Conservation (phyloP, 306 rosid genomes). For the Prinsepia uniflora region DNA sequence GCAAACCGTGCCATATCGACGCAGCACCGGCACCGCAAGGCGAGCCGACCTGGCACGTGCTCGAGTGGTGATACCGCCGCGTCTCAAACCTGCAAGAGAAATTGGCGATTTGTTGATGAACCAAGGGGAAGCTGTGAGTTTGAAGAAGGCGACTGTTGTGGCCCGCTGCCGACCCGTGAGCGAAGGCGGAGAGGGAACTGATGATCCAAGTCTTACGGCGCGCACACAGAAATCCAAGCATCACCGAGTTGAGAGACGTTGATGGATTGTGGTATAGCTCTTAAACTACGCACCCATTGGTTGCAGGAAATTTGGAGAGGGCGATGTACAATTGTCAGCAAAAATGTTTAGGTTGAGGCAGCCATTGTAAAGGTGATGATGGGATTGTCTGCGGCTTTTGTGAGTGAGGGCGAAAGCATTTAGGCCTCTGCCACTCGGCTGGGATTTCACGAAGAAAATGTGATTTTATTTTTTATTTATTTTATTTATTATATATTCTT, state of each 20-base stretch:
- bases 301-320: background rate
- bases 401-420: constrained; percentile 27
- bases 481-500: background rate
- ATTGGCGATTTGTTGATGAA: constrained; percentile 15
- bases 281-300: constrained; percentile 43
- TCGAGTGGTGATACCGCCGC: constrained; percentile 43
- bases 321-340: background rate
- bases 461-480: background rate
- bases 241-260: constrained; percentile 24
- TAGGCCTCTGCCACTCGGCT: background rate
- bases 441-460: background rate
- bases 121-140: constrained; percentile 18
- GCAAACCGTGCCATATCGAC: constrained; percentile 80
- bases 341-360: background rate
- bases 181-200: constrained; percentile 36
- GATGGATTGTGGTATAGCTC: constrained; percentile 6
- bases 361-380: background rate
- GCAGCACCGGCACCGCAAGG: constrained; percentile 45
- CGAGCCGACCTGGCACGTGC: constrained; percentile 41
- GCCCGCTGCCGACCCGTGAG: constrained; percentile 43
- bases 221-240: constrained; percentile 54
- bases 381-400: constrained; percentile 3
- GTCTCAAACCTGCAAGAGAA: background rate
- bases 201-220: constrained; percentile 63
- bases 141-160: constrained; percentile 28